Evolutionary conservation across 352 stramenopile genomes (phyloP), one percentile per base, ranked within the genome.

Genomic region (Phytophthora quininea): DNA sequence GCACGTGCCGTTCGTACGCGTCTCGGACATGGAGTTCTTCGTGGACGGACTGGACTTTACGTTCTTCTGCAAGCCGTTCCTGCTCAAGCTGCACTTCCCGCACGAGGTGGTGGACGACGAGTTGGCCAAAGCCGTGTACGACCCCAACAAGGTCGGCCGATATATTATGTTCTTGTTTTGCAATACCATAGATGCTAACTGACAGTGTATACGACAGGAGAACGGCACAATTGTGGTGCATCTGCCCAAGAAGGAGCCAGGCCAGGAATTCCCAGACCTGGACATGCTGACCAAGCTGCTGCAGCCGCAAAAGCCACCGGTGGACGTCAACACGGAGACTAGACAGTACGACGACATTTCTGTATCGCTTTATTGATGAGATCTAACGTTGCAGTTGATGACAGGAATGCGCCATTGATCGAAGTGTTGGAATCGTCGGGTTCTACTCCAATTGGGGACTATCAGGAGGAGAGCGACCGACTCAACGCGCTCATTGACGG

Each of bases 51-150:
- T 64, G 69, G 85, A 93, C 50, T 99, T 98, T 74, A 90, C 88
- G 33, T 98, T 98, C 75, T 98, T 92, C 75, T 98, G 96, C 75
- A 98, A 98, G 62, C 98, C 98, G 12, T 99, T 99, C 73, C 72
- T 99, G 57, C 88, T 99, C 52, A 98, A 98, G 64, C 78, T 99
- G 43, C 86, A 92, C 58, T 97, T 99, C 76, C 90, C 95, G 19
- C 73, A 92, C 60, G 78, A 84, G 62, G 82, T 97, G 9, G 77
- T 95, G 37, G 93, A 98, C 69, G 83, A 98, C 57, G 95, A 98
- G 35, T 62, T 87, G 40, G 82, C 86, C 42, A 97, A 97, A 74
- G 89, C 88, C 10, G 90, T 97, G 38, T 98, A 97, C 62, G 91
- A 98, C 67, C 81, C 90, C 12, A 93, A 96, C 67, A 86, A 93